A percentile compares a stretch with the other conserved stretches of the same genome.
These are phyloP conservation scores for Lachnellula hyalina DNA, from an alignment of 2,329 filamentous ascomycete genomes.

Conservation along the genomic window DNA sequence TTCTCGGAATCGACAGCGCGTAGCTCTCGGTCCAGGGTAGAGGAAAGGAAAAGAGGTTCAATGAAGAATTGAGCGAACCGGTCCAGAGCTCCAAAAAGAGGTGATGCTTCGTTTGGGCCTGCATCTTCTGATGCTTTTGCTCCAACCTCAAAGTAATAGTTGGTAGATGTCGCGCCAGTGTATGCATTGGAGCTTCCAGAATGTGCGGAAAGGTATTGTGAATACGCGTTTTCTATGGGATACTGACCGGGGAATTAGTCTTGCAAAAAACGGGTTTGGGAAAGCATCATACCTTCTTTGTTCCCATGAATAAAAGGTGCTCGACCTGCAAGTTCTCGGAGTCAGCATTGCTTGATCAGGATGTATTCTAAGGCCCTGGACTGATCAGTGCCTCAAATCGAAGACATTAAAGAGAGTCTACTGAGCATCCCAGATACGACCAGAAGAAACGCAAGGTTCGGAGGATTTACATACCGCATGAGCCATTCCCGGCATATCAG, in stretches of 20 bases:
- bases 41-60: slow-evolving; percentile 63
- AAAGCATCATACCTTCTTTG: slow-evolving; percentile 64
- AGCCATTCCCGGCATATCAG: slow-evolving; percentile 89
- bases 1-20: slow-evolving; percentile 72
- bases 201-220: slow-evolving; percentile 83
- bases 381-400: too few relatives aligned
- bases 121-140: slow-evolving; percentile 71
- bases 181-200: slow-evolving; percentile 94
- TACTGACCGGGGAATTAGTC: slow-evolving; percentile 48
- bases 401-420: neutral
- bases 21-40: slow-evolving; percentile 65
- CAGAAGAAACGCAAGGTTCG: too few relatives aligned
- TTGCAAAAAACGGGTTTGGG: slow-evolving; percentile 1
- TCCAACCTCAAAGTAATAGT: slow-evolving; percentile 95
- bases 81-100: slow-evolving; percentile 66
- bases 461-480: slow-evolving; percentile 60
- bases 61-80: slow-evolving; percentile 74
- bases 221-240: slow-evolving; percentile 92
- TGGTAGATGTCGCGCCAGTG: slow-evolving; percentile 87
- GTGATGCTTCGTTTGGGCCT: slow-evolving; percentile 50
- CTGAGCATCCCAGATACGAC: too few relatives aligned
- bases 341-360: slow-evolving; percentile 30
- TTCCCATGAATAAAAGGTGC: slow-evolving; percentile 98
- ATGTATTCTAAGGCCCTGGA: too few relatives aligned
- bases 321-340: slow-evolving; percentile 51